A percentile compares a stretch with the other conserved stretches of the same genome.
Conservation (phyloP, 108 stramenopile species). For the Aurantiochytrium sp. region DNA sequence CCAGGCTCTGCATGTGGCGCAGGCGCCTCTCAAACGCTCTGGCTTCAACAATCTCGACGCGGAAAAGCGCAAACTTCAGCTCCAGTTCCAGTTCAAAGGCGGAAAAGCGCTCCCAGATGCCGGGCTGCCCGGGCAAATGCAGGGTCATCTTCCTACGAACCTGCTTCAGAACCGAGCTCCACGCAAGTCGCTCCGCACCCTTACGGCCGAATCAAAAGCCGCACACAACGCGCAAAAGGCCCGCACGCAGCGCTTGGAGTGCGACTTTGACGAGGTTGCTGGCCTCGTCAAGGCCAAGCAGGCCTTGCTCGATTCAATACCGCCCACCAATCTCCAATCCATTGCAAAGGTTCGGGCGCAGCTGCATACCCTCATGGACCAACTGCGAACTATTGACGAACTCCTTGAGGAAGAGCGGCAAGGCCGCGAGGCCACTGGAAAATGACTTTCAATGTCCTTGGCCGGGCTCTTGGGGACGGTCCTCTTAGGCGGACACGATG, state of each 20-base stretch:
- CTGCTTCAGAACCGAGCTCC: background rate
- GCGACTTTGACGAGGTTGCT: background rate
- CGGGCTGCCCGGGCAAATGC: background rate
- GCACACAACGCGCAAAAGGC: background rate
- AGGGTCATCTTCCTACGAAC: background rate
- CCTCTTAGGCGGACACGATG: no score
- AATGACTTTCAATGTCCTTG: no score
- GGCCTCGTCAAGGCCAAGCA: background rate
- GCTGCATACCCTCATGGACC: background rate
- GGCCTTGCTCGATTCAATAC: background rate
- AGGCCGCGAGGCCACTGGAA: background rate
- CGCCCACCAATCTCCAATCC: background rate
- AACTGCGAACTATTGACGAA: background rate
- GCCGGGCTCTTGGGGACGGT: no score
- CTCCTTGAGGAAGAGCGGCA: background rate
- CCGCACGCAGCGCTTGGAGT: background rate
- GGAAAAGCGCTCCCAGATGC: constrained; percentile 18
- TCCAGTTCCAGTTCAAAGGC: constrained; percentile 24
- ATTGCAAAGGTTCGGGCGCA: background rate
- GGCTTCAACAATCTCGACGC: background rate
- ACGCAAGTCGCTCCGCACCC: background rate
- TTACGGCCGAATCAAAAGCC: background rate
- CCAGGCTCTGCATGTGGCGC: background rate
- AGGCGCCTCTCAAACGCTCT: background rate
- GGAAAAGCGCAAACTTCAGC: background rate